Conservation (phyloP, 805 yeast species). For the Kregervanrija fluxuum region DNA sequence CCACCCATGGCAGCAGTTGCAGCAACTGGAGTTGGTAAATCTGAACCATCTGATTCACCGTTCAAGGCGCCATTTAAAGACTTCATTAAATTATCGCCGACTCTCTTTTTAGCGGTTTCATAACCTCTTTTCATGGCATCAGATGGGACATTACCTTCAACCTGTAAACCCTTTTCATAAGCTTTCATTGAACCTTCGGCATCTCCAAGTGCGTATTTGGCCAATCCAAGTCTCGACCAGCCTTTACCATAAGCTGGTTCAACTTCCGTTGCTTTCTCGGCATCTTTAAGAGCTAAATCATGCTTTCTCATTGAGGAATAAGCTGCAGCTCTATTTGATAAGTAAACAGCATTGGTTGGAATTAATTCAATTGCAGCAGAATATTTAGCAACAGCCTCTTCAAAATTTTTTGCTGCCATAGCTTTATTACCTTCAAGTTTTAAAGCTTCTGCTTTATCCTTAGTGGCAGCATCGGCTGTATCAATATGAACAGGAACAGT, state of each 20-base stretch:
- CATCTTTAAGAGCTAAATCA: slow-evolving; percentile 74
- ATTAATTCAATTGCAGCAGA: slow-evolving; percentile 69
- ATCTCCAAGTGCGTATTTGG: slow-evolving; percentile 91
- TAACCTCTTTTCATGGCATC: slow-evolving; percentile 90
- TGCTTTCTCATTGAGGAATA: slow-evolving; percentile 72
- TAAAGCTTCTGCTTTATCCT: slow-evolving; percentile 72
- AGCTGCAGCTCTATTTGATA: slow-evolving; percentile 96
- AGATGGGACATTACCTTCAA: slow-evolving; percentile 77
- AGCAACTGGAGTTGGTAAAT: slow-evolving; percentile 16
- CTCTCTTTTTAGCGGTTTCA: slow-evolving; percentile 87
- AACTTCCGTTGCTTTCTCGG: slow-evolving; percentile 67
- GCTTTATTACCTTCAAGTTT: slow-evolving; percentile 86
- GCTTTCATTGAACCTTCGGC: slow-evolving; percentile 86
- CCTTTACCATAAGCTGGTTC: slow-evolving; percentile 86
- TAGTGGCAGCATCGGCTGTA: slow-evolving; percentile 37
- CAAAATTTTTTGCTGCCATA: slow-evolving; percentile 71
- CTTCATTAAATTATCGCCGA: slow-evolving; percentile 61
- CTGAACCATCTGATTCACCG: slow-evolving; percentile 17
- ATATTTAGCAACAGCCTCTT: slow-evolving; percentile 67
- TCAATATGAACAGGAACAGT: slow-evolving; percentile 36
- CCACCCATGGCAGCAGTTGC: slow-evolving; percentile 23
- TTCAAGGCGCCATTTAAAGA: slow-evolving; percentile 25
- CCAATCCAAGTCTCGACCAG: slow-evolving; percentile 90
- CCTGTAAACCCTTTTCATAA: slow-evolving; percentile 77
- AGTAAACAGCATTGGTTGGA: slow-evolving; percentile 73